Base-by-base conservation (phyloP, 257 asterid genomes). In the Mentha longifolia region DNA sequence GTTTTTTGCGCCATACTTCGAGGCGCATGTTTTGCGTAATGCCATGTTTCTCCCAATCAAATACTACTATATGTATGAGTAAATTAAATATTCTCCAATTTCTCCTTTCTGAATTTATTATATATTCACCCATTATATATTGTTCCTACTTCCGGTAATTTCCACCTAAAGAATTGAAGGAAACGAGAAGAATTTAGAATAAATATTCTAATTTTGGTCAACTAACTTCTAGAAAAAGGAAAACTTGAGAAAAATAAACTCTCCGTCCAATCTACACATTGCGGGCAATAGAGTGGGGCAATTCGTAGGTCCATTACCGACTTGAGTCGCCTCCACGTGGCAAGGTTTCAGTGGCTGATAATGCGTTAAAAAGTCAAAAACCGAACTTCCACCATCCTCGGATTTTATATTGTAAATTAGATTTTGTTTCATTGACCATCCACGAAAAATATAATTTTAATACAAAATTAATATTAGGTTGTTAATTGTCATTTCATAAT, bases 11-110 rank as follows among this genome's bases (percentile, higher is more conserved):
- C 82, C 88, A 74, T 70, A 39, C 25, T 74, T 83, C 76, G 62
- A 79, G 90, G 84, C 80, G 81, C 88, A 75, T 83, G 88, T 83
- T 83, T 65, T 81, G 84, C 65, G 80, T 12, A 60, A 62, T 78
- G 81, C 16, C 78, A 67, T 61, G 59, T 76, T 74, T 60, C 10
- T 50, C 70, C 65, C 73, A 63, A 52, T 59, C 59, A 9, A 39
- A 9, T 39, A 39, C 9, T 39, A 59, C 25, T 22, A 10, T 25
- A 55, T 55, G 8, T 22, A 20, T 22, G 16, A 11, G 3, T 30
- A 31, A 16, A 31, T 28, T 28, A 25, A 43, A n/a, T 45, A 28
- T 25, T 55, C 43, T 57, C 47, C 39, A 46, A 11, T 30, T 30
- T n/a, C 57, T 19, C 3, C 17, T 17, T 42, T 56, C 5, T 14